Base-by-base conservation (phyloP, 129 eudicot species). In the Calendula officinalis region DNA sequence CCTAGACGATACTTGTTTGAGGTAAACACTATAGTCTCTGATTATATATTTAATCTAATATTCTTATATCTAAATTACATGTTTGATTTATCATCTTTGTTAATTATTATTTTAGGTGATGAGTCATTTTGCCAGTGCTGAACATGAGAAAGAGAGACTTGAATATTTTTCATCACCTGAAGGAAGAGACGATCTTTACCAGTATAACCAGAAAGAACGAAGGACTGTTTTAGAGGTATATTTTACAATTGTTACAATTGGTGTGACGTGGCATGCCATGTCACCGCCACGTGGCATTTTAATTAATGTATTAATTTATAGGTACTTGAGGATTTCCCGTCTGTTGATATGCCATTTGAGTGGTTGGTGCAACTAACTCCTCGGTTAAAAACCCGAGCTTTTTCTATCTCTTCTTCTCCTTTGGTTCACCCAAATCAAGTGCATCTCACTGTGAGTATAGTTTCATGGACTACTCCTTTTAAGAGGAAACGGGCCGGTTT, bases 1-100 rank as follows among this genome's bases (percentile, higher is more conserved):
- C 99, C 99, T n/a, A 82, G 95, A 66, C 89, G 96, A 33, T 92
- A 92, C 72, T 83, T 92, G 67, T 92, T 92, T 88, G 96, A 92
- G 99, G 99, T 92, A 77, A 42, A 45, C 1, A 14, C 13, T 49
- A 62, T 62, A 45, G 3, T 27, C 13, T 49, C 66, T 66, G 33
- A 35, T 5, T 66, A 53, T 8, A 10, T 66, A 8, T 68, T 54
- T n/a, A 17, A 56, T 45, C 43, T 37, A 12, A 39, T 65, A 3
- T 53, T 10, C 8, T 60, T 55, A 27, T 46, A 45, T 35, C 16
- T 5, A 8, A 40, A 54, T 11, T 33, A n/a, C 12, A n/a, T 6
- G 8, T 14, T 22, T 66, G 5, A 16, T 16, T 8, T 15, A 22
- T 32, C 15, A 34, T 9, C 36, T 16, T 46, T 12, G 38, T 66